phyloP scores from a whole-genome alignment of 805 yeast species.

The Metschnikowia peoriensis region DNA sequence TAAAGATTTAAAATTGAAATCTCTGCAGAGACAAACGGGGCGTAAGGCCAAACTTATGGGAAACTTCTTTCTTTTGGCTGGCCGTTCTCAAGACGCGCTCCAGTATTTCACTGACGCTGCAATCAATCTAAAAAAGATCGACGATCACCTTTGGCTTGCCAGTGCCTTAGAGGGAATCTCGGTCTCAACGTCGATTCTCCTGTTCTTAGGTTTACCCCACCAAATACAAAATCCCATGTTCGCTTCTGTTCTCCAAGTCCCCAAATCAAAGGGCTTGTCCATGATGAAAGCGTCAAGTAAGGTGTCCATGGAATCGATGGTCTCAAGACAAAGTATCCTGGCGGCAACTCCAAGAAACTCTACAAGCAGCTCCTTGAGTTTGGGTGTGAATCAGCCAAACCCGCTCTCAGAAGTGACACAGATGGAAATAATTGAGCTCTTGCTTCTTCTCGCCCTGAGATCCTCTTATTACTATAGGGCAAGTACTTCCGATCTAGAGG shows the following conservation, averaged over 20 bases:
- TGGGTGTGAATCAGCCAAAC: constrained; percentile 26
- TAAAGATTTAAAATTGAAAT: constrained; percentile 31
- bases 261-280: constrained; percentile 24
- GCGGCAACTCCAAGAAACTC: constrained; percentile 36
- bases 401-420: constrained; percentile 25
- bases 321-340: constrained; percentile 12
- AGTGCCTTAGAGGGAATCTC: constrained; percentile 83
- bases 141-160: constrained; percentile 85
- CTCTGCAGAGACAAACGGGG: constrained; percentile 54
- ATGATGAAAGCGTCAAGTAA: constrained; percentile 42
- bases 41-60: constrained; percentile 76
- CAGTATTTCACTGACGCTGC: constrained; percentile 74
- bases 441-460: constrained; percentile 28
- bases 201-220: constrained; percentile 53
- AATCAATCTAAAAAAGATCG: constrained; percentile 51
- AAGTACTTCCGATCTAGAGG: constrained; percentile 60
- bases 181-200: constrained; percentile 59
- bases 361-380: constrained; percentile 25
- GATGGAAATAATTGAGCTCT: constrained; percentile 32
- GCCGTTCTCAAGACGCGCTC: constrained; percentile 70
- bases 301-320: constrained; percentile 36
- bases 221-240: constrained; percentile 44
- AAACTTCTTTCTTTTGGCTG: constrained; percentile 75
- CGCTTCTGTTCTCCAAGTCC: constrained; percentile 30
- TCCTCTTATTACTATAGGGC: constrained; percentile 30